phyloP scores from a whole-genome alignment of 768 basidiomycete genomes.

The Mycena pura region DNA sequence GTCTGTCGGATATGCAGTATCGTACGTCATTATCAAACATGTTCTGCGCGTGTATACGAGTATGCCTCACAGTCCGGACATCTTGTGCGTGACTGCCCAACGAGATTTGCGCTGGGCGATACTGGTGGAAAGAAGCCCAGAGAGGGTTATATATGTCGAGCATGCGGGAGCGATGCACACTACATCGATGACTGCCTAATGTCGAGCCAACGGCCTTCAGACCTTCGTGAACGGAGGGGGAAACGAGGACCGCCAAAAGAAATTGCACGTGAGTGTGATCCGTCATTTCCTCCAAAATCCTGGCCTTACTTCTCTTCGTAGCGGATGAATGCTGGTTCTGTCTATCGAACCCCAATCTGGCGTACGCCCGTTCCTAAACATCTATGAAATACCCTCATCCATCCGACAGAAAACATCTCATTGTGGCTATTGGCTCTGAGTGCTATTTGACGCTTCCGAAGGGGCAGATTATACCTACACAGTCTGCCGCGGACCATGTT shows the following conservation, averaged over 20 bases:
- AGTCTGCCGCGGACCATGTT: constrained; percentile 53
- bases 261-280: constrained; percentile 68
- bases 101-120: constrained; percentile 76
- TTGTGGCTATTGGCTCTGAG: constrained; percentile 91
- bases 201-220: constrained; percentile 57
- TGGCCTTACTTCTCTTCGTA: constrained; percentile 36
- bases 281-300: neutral
- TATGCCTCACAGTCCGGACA: constrained; percentile 68
- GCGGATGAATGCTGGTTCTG: constrained; percentile 99
- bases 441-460: constrained; percentile 97
- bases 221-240: constrained; percentile 44
- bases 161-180: constrained; percentile 88
- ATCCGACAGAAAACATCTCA: constrained; percentile 74
- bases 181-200: constrained; percentile 87
- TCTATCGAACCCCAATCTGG: constrained; percentile 89
- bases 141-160: constrained; percentile 88
- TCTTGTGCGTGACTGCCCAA: constrained; percentile 89
- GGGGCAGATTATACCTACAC: constrained; percentile 90
- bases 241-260: constrained; percentile 72
- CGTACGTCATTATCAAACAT: constrained; percentile 43
- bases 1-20: constrained; percentile 85
- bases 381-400: neutral
- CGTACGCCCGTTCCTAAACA: constrained; percentile 54
- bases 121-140: constrained; percentile 85
- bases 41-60: constrained; percentile 7